Evolutionary conservation across 352 stramenopile species (phyloP).

Genomic region (Phytophthora macrochlamydospora): DNA sequence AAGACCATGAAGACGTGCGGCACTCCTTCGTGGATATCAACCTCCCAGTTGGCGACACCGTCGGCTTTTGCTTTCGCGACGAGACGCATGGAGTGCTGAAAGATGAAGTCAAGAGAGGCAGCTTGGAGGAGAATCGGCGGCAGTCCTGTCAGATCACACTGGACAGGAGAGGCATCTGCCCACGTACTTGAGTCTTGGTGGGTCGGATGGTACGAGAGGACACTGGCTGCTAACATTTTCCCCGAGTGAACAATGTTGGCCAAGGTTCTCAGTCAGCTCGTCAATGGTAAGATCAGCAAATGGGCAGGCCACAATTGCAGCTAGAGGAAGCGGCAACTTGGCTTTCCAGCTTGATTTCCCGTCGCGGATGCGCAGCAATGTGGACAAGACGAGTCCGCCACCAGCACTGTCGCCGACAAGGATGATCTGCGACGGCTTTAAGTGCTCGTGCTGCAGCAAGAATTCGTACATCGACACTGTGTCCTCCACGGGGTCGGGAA

Average conservation of each 20-base stretch:
- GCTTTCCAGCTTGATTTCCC: background rate
- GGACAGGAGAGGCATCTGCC: slow-evolving; percentile 28
- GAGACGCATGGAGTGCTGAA: slow-evolving; percentile 22
- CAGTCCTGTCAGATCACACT: slow-evolving; percentile 34
- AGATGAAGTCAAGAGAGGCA: slow-evolving; percentile 26
- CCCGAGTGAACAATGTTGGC: slow-evolving; percentile 26
- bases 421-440: slow-evolving; percentile 32
- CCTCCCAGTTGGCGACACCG: slow-evolving; percentile 25
- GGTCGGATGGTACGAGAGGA: background rate
- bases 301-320: slow-evolving; percentile 25
- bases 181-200: slow-evolving; percentile 22
- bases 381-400: slow-evolving; percentile 33
- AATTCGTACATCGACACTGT: slow-evolving; percentile 33
- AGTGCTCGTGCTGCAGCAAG: slow-evolving; percentile 18
- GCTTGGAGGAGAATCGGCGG: slow-evolving; percentile 33
- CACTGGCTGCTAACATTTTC: background rate
- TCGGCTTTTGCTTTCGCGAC: slow-evolving; percentile 24
- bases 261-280: background rate
- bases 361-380: slow-evolving; percentile 31
- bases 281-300: slow-evolving; percentile 19
- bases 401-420: slow-evolving; percentile 37
- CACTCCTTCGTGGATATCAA: slow-evolving; percentile 29
- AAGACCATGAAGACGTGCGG: slow-evolving; percentile 30
- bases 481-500: slow-evolving; percentile 37
- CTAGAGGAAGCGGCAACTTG: slow-evolving; percentile 12